A percentile compares a stretch with the other conserved stretches of the same genome.
Evolutionary conservation across 1,139 yeast species (phyloP).

Genomic region (Magnusiomyces ingens): DNA sequence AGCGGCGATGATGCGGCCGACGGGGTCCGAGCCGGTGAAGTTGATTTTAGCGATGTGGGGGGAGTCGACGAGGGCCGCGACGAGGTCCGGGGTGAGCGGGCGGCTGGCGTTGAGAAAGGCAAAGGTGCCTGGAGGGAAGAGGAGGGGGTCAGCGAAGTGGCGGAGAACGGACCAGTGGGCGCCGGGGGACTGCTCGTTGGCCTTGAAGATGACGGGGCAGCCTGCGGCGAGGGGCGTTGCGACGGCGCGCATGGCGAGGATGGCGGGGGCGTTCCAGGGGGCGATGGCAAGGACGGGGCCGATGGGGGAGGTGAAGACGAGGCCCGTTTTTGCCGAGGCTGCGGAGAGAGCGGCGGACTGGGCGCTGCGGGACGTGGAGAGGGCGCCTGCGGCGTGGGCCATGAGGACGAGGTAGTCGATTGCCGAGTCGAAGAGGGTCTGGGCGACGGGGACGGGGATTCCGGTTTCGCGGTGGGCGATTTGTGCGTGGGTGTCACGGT

Average conservation of each 20-base stretch:
- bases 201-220: slow-evolving; percentile 55
- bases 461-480: too few species aligned
- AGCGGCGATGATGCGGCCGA: slow-evolving; percentile 55
- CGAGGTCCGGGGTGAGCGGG: slow-evolving; percentile 42
- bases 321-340: slow-evolving; percentile 6
- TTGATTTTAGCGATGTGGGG: slow-evolving; percentile 56
- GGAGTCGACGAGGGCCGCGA: slow-evolving; percentile 49
- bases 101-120: slow-evolving; percentile 56
- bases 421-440: not conserved
- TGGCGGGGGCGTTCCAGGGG: slow-evolving; percentile 47
- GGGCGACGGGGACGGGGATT: too few species aligned
- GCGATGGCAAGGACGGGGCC: slow-evolving; percentile 45
- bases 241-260: slow-evolving; percentile 30
- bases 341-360: not conserved
- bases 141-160: slow-evolving; percentile 53
- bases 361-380: slow-evolving; percentile 3
- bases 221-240: slow-evolving; percentile 52
- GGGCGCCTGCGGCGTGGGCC: slow-evolving; percentile 4
- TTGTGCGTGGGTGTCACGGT: too few species aligned
- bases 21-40: slow-evolving; percentile 54
- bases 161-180: slow-evolving; percentile 51
- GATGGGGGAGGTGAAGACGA: slow-evolving; percentile 37
- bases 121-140: slow-evolving; percentile 65
- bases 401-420: not conserved
- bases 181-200: slow-evolving; percentile 62